Base-by-base conservation (phyloP, 2,329 filamentous ascomycete genomes). In the Trichophyton verrucosum region DNA sequence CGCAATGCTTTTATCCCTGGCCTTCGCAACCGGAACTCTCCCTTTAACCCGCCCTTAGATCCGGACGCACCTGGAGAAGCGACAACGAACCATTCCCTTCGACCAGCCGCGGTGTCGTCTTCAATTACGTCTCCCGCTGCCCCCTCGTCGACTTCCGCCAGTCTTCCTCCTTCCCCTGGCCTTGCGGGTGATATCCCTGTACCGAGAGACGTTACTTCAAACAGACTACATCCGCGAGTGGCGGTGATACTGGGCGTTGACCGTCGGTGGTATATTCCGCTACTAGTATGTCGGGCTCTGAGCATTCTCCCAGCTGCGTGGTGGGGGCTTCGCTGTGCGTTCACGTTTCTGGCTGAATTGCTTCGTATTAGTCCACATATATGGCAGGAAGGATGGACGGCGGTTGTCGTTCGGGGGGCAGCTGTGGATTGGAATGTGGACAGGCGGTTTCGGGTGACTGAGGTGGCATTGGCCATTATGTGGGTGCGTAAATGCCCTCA, bases 201-300 rank as follows among this genome's bases (percentile, higher is more conserved):
- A 3, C 40, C 36, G 9, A 69, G 67, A 62, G 68, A 73, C 68
- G 66, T 66, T 59, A 66, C 66, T 44, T 69, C 69, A 9, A 75
- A 74, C 42, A 72, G 75, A 59, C 78, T 90, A 49, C 87, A 91
- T 69, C 88, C 88, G 11, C 87, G 88, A 61, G 84, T 92, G 61
- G 88, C 88, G 64, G 87, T 91, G 67, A 82, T 89, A 36, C 80
- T 92, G 55, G 88, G 88, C 58, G 83, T 94, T 15, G 84, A 86
- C 60, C 79, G 80, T 64, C 80, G 79, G 64, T 92, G 88, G 86
- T 86, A 91, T 71, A 78, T 87, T 47, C 85, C 86, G 61, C 80
- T 92, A 60, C 83, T 90, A 64, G 77, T 86, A 64, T 85, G 87
- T 66, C 84, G 89, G n/a, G 82, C 87, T 24, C 75, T 87, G 64